phyloP scores from a whole-genome alignment of 371 early-diverging fungal genomes.

The Basidiobolus meristosporus region DNA sequence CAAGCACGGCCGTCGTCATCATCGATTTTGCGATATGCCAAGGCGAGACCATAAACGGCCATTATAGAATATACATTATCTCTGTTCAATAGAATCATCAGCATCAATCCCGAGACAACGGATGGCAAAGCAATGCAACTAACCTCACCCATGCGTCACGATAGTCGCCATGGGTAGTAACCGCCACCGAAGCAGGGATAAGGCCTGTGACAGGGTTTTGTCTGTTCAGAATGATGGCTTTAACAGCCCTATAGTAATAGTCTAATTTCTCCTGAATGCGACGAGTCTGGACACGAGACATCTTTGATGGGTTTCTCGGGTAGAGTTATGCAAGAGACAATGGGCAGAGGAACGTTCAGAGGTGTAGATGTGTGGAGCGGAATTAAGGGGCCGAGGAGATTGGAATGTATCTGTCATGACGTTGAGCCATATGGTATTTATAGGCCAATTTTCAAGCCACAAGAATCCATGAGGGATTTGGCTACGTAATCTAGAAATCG shows the following conservation, averaged over 20 bases:
- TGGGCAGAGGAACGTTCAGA: too few relatives aligned
- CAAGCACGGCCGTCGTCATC: conserved; percentile 66
- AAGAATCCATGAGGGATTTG: too few relatives aligned
- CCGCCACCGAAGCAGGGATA: conserved; percentile 78
- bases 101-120: background rate
- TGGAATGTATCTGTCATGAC: too few relatives aligned
- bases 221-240: conserved; percentile 49
- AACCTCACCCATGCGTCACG: conserved; percentile 84
- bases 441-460: too few relatives aligned
- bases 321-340: too few relatives aligned
- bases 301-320: too few relatives aligned
- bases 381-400: too few relatives aligned
- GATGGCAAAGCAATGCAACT: conserved; percentile 1
- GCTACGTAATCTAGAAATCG: too few relatives aligned
- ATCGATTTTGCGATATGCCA: conserved; percentile 68
- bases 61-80: conserved; percentile 87
- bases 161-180: conserved; percentile 69
- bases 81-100: conserved; percentile 12
- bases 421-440: too few relatives aligned
- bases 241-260: conserved; percentile 51
- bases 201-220: conserved; percentile 71
- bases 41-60: conserved; percentile 66
- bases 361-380: too few relatives aligned
- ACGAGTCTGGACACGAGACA: too few relatives aligned
- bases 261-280: conserved; percentile 39